phyloP scores from a whole-genome alignment of 495 filamentous ascomycete genomes.

The Penicillium subrubescens region DNA sequence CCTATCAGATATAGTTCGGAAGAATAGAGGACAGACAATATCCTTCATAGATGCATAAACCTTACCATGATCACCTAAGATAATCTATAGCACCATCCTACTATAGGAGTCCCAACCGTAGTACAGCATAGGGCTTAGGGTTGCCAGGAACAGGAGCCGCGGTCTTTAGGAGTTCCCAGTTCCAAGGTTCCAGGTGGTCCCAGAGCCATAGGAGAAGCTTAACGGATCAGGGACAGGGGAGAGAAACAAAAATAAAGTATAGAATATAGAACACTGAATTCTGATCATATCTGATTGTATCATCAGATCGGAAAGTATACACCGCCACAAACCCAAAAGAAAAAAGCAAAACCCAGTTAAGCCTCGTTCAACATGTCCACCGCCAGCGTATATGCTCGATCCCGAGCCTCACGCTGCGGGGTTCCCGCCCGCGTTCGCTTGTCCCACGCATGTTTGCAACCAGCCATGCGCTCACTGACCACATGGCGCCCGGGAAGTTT shows the following conservation, averaged over 20 bases:
- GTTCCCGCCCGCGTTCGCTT: slow-evolving; percentile 30
- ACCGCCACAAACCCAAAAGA: neutral
- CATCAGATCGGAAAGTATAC: neutral
- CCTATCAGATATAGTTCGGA: neutral
- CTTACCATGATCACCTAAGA: neutral
- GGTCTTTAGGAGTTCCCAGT: neutral
- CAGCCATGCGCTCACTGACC: slow-evolving; percentile 41
- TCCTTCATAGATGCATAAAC: neutral
- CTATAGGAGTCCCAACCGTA: neutral
- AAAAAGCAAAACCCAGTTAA: slow-evolving; percentile 1
- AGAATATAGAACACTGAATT: neutral
- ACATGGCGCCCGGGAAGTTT: slow-evolving; percentile 36
- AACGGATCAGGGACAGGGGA: slow-evolving; percentile 11
- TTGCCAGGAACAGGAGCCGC: slow-evolving; percentile 4
- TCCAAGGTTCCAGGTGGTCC: slow-evolving; percentile 4
- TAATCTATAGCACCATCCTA: neutral
- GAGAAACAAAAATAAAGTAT: slow-evolving; percentile 17
- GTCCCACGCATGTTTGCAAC: slow-evolving; percentile 46
- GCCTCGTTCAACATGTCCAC: slow-evolving; percentile 34
- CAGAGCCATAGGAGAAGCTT: slow-evolving; percentile 19
- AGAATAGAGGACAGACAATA: neutral
- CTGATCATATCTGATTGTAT: neutral
- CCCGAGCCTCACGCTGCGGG: slow-evolving; percentile 34
- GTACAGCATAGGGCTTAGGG: slow-evolving; percentile 31
- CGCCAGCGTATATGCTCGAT: slow-evolving; percentile 39